Conservation (phyloP, 2,329 filamentous ascomycete species). For the Fusarium algeriense region DNA sequence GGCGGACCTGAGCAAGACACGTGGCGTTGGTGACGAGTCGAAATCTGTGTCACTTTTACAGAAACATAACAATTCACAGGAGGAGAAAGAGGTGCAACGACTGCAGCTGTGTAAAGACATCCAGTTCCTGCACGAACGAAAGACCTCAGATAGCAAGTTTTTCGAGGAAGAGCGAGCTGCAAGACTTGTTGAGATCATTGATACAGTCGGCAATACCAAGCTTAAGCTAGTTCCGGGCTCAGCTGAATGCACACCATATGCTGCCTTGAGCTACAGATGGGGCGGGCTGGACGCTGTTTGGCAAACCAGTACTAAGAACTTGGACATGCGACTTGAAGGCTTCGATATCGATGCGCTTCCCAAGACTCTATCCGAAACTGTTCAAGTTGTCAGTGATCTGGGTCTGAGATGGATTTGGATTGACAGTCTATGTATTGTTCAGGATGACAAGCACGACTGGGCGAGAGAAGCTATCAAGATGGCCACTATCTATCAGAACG, state of each 20-base stretch:
- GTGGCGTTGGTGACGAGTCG: accelerated
- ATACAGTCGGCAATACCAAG: neutral
- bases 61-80: accelerated
- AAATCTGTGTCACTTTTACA: accelerated
- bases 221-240: neutral
- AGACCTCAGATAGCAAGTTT: accelerated
- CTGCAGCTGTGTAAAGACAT: neutral
- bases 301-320: slow-evolving; percentile 1
- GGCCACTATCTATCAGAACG: slow-evolving; percentile 10
- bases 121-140: neutral
- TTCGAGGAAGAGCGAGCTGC: neutral
- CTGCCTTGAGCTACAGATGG: slow-evolving; percentile 11
- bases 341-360: neutral
- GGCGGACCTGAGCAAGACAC: accelerated
- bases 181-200: neutral
- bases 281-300: slow-evolving; percentile 2
- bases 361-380: neutral
- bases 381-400: neutral
- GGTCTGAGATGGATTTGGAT: slow-evolving; percentile 7
- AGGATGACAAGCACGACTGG: slow-evolving; percentile 4
- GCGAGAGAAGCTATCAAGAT: slow-evolving; percentile 11
- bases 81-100: neutral
- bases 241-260: neutral
- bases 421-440: slow-evolving; percentile 10
- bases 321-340: neutral